Base-by-base conservation (phyloP, 176 grass and related monocot genomes). In the Typha latifolia region DNA sequence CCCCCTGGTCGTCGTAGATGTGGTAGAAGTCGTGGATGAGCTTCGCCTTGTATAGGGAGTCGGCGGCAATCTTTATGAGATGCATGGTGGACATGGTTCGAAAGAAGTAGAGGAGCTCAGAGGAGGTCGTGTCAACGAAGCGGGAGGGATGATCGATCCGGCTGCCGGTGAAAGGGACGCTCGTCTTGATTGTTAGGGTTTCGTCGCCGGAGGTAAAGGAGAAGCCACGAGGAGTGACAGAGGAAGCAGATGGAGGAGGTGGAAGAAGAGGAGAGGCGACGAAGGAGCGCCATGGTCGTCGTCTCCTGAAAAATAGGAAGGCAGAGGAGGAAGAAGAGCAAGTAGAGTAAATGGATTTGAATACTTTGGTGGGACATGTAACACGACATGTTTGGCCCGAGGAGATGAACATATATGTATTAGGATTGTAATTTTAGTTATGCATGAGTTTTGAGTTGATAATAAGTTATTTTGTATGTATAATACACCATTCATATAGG, bases 1-100 rank as follows among this genome's bases (percentile, higher is more conserved):
- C n/a, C n/a, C n/a, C n/a, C n/a, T n/a, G n/a, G n/a, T n/a, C 64
- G 62, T 91, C 91, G 13, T n/a, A n/a, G n/a, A n/a, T n/a, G n/a
- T n/a, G 62, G 3, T 88, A 96, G 82, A 96, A 96, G 3, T 88
- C 92, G 2, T 82, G 85, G 82, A 96, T n/a, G n/a, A n/a, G n/a
- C n/a, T n/a, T n/a, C n/a, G n/a, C n/a, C n/a, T n/a, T n/a, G n/a
- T n/a, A n/a, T 91, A 96, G 92, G 0, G 92, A 96, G 68, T 96
- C 92, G 5, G 92, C 92, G 3, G 92, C 80, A 75, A 91, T 86
- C 85, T 96, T 88, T 14, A 47, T 20, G 24, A 88, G 88, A 0
- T 88, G 92, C 92, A 96, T 96, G 0, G 80, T 15, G 4, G 85
- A 12, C 92, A 96, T 96, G 71, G 77, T 63, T 72, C 55, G 82